Evolutionary conservation across 306 rosid genomes (phyloP), one percentile per base, ranked within the genome.

Genomic region (Bauhinia variegata): DNA sequence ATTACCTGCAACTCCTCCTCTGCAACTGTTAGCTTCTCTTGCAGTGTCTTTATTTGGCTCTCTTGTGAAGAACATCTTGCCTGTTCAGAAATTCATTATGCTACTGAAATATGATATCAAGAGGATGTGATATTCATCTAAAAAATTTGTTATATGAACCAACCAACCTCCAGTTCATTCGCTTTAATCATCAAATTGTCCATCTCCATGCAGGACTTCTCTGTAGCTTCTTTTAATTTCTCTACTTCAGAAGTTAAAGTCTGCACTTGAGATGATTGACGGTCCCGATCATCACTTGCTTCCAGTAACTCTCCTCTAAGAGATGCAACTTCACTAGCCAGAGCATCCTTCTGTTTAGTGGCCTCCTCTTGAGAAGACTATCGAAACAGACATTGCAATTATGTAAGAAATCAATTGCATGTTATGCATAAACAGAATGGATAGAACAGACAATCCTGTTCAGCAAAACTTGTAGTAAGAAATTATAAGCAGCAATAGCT

Each of bases 291-390:
- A 11, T 86, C 95, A 76, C 96, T 85, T 47, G 72, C 95, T 78
- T 84, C 95, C 67, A 80, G 88, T 70, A 93, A 68, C 76, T 93
- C 99, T 68, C 73, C 46, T 58, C 90, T 81, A 65, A 90, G 89
- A 72, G 81, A 70, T 11, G 85, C 75, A 70, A 78, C 83, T 73
- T 93, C 99, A 44, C 85, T 73, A 54, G 82, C 79, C 83, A 93
- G 75, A 30, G 84, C 83, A 51, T 90, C 99, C 80, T 90, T 93
- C 71, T 88, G 96, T 82, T 83, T 93, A 38, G 82, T 71, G 19
- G 99, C 97, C 54, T 93, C 99, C 39, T 90, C 99, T 81, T 90
- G 97, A 77, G 96, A 86, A 74, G 91, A 60, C 99, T 93, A 62
- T 52, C 14, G 54, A 60, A 56, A 69, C 68, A 84, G 57, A 38